Conservation (phyloP, 176 grass and related monocot genomes). For the Stipa capillata region DNA sequence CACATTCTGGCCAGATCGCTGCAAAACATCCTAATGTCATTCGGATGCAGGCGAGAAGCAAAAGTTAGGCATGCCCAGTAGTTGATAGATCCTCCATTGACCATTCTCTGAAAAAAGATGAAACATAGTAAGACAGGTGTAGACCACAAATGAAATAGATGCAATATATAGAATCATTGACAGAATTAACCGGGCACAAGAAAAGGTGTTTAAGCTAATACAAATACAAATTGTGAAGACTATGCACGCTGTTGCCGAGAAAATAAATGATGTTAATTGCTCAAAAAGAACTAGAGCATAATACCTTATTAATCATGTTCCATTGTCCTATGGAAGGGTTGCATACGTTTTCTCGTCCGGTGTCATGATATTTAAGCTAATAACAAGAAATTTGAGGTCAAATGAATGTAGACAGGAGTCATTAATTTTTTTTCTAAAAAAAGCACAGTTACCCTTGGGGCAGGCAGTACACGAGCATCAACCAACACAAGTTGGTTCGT, state of each 20-base stretch:
- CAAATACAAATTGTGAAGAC: neutral
- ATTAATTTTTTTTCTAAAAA: neutral
- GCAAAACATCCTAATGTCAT: slow-evolving; percentile 35
- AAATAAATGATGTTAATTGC: neutral
- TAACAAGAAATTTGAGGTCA: neutral
- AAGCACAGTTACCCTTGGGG: slow-evolving; percentile 40
- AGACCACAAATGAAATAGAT: neutral
- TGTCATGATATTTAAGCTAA: slow-evolving; percentile 85
- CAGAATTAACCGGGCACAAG: neutral
- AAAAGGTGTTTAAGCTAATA: no score
- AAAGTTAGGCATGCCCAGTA: slow-evolving; percentile 52
- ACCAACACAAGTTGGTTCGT: slow-evolving; percentile 43
- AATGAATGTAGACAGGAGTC: neutral
- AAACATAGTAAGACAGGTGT: neutral
- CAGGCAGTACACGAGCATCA: slow-evolving; percentile 60
- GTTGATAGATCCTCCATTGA: slow-evolving; percentile 39
- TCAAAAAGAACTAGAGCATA: neutral
- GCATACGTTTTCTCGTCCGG: slow-evolving; percentile 55
- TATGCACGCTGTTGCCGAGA: neutral
- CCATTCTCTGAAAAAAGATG: slow-evolving; percentile 22
- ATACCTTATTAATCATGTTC: slow-evolving; percentile 90
- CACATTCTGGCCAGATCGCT: slow-evolving; percentile 16
- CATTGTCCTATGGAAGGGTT: slow-evolving; percentile 62
- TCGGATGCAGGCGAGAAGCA: slow-evolving; percentile 22
- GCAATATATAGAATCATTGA: neutral